Conservation (phyloP, 352 stramenopile genomes). For the Phytophthora foliorum region DNA sequence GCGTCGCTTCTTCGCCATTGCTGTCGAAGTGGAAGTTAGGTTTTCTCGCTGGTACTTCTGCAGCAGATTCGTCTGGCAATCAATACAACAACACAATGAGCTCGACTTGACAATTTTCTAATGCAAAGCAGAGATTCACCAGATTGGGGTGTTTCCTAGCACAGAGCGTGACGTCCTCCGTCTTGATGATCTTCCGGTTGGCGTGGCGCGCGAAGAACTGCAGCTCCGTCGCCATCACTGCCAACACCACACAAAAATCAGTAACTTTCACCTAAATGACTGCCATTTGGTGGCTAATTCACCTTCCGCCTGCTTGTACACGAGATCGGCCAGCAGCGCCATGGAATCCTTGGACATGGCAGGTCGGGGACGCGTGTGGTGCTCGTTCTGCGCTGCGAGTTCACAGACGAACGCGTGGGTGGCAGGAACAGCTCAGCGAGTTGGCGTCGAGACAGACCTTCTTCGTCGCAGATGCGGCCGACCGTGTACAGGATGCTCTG, state of each 20-base stretch:
- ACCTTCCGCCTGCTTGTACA: slow-evolving; percentile 77
- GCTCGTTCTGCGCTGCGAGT: slow-evolving; percentile 55
- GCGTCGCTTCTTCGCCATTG: slow-evolving; percentile 39
- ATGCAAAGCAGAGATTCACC: slow-evolving; percentile 32
- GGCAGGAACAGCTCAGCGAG: not conserved
- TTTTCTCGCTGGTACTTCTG: slow-evolving; percentile 73
- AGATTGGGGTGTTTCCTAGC: slow-evolving; percentile 69
- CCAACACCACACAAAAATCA: not conserved
- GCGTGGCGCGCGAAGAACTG: slow-evolving; percentile 81
- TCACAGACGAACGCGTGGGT: not conserved
- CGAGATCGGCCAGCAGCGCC: slow-evolving; percentile 68
- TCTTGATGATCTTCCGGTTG: slow-evolving; percentile 79
- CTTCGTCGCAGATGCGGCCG: slow-evolving; percentile 72
- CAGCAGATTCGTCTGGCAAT: slow-evolving; percentile 59
- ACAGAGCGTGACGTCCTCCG: slow-evolving; percentile 74
- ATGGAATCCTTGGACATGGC: slow-evolving; percentile 73
- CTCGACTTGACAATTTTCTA: not conserved
- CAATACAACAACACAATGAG: slow-evolving; percentile 8
- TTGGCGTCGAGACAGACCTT: slow-evolving; percentile 37
- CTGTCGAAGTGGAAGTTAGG: slow-evolving; percentile 21
- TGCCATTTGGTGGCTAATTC: not conserved
- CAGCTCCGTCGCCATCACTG: slow-evolving; percentile 80
- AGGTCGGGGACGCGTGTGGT: slow-evolving; percentile 46
- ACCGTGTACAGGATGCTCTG: slow-evolving; percentile 77
- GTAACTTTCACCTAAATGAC: not conserved